These are phyloP conservation scores for Talaromyces sp. DNA, from an alignment of 2,329 filamentous ascomycete genomes.

Conservation along the genomic window DNA sequence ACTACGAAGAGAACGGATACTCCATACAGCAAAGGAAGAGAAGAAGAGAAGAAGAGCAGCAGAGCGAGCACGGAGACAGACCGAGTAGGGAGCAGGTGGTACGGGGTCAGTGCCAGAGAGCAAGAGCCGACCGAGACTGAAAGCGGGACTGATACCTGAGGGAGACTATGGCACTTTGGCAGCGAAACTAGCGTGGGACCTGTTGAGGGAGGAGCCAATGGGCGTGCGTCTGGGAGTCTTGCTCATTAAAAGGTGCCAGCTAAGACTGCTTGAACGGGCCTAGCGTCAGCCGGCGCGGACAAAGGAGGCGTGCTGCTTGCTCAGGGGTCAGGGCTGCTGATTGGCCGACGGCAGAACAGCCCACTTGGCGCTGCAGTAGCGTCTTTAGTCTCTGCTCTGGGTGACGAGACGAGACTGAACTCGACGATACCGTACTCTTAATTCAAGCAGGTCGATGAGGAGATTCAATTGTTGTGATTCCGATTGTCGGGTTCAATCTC, in stretches of 20 bases:
- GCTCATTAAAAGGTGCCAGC: slow-evolving; percentile 8
- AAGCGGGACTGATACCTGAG: slow-evolving; percentile 17
- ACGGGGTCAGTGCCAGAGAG: neutral
- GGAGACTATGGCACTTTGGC: slow-evolving; percentile 8
- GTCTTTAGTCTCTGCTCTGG: neutral
- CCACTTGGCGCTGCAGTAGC: slow-evolving; percentile 6
- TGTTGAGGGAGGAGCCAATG: neutral
- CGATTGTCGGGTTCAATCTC: neutral
- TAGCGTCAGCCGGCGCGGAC: neutral
- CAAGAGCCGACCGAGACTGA: slow-evolving; percentile 4
- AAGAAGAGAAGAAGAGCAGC: slow-evolving; percentile 20
- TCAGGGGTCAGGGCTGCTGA: neutral
- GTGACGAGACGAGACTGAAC: neutral
- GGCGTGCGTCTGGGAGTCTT: neutral
- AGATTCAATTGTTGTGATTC: neutral
- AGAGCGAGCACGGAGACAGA: neutral
- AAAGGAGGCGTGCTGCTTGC: neutral
- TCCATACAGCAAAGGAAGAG: slow-evolving; percentile 15
- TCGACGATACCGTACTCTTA: no score
- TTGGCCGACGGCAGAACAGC: neutral
- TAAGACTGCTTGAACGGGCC: neutral
- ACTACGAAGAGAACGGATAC: slow-evolving; percentile 2
- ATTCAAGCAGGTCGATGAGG: no score
- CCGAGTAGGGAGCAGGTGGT: neutral
- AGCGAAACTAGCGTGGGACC: neutral